Base-by-base conservation (phyloP, 2,329 filamentous ascomycete species). In the Beauveria brongniartii region DNA sequence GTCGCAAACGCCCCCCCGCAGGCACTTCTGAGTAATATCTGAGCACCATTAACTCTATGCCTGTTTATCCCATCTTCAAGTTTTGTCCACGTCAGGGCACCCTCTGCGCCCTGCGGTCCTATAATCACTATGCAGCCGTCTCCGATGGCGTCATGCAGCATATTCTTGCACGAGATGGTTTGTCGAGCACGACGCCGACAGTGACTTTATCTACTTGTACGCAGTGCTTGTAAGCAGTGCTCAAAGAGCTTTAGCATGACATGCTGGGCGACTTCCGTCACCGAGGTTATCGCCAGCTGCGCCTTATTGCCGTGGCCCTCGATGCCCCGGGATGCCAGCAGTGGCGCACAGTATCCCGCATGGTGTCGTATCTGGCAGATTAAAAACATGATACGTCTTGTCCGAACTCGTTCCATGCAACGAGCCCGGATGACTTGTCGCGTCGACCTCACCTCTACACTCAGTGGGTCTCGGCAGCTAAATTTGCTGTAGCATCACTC, bases 1-100 rank as follows among this genome's bases (percentile, higher is more conserved):
- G 47, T 61, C 43, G 59, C 59, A 60, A 46, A 59, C 56, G 9
- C 20, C 53, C 34, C 56, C 50, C 50, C 37, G 14, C 48, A 37
- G 40, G 18, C 22, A 51, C 44, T 40, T 54, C 30, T 48, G 50
- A 55, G 51, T 61, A 61, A 61, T 50, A 50, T 48, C 22, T 54
- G 34, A 44, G 40, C 52, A 24, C 24, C 40, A 14, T 55, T 43
- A 55, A 55, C 46, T 30, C 20, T 46, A 14, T 48, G 34, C 41
- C 52, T 55, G 43, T 60, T 54, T 48, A 54, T 60, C 28, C 24
- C 47, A 48, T 60, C 18, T 47, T 40, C 14, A 40, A 28, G 24
- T 43, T 50, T 46, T 48, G 37, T 41, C 58, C 51, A 52, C 24
- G 48, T 59, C 50, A 52, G 28, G 57, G 34, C 50, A 37, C 40